Percentiles rank a stretch among this genome's conserved stretches.
These are phyloP conservation scores for Castanea crenata DNA, from an alignment of 306 rosid species.

Conservation along the genomic window DNA sequence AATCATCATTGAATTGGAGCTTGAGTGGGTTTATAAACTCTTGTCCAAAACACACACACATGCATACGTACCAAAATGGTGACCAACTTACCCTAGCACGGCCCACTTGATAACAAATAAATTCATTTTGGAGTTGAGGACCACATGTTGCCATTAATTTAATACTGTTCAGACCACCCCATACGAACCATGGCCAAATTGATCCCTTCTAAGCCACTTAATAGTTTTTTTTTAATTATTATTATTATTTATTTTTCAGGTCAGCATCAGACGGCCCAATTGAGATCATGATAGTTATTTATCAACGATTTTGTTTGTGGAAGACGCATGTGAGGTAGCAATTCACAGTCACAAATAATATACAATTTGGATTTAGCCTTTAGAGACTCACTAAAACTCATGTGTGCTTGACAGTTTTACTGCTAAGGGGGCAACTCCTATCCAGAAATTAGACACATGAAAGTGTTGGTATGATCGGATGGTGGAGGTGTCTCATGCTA, in stretches of 20 bases:
- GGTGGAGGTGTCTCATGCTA: too few species aligned
- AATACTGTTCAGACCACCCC: conserved; percentile 21
- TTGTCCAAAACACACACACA: background rate
- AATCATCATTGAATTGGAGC: too few species aligned
- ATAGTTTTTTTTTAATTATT: background rate
- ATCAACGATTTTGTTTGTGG: background rate
- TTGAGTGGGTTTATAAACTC: too few species aligned
- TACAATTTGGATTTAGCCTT: background rate
- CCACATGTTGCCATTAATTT: conserved; percentile 21
- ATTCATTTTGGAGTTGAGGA: conserved; percentile 10
- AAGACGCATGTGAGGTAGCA: conserved; percentile 24
- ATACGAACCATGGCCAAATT: background rate
- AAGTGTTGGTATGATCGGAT: too few species aligned
- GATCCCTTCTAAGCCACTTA: background rate
- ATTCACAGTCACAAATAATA: background rate
- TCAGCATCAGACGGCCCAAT: background rate
- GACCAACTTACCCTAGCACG: background rate
- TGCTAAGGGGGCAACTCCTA: too few species aligned
- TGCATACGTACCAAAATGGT: background rate
- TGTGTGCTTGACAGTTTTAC: too few species aligned
- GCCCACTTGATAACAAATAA: background rate
- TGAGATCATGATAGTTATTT: background rate
- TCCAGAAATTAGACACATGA: too few species aligned
- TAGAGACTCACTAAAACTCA: too few species aligned
- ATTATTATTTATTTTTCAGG: too few species aligned